Base-by-base conservation (phyloP, 2,329 filamentous ascomycete species). In the Exophiala alcalophila region DNA sequence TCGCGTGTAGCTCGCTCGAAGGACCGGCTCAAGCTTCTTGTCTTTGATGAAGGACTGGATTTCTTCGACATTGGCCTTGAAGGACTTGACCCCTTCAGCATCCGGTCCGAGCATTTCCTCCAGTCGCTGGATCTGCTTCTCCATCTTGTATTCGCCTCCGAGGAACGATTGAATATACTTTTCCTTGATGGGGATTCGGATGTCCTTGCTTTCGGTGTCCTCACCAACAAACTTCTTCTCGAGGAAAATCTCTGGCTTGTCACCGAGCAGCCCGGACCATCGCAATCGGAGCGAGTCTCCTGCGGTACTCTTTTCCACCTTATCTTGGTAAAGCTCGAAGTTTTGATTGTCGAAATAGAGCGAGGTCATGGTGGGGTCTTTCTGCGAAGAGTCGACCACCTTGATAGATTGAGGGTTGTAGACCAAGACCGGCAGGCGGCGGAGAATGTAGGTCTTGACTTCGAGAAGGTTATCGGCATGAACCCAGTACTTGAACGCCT, bases 401-500 rank as follows among this genome's bases (percentile, higher is more conserved):
- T 91, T 94, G 21, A 87, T 81, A 1, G 84, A 78, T 56, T 90
- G 84, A 31, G 92, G 83, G 62, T 92, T 96, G 68, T 96, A 98
- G 15, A 98, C 83, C 11, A 98, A 81, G 20, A 94, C 81, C 1
- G 92, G 92, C 15, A 98, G 76, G 44, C 86, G 86, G 50, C 92
- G 86, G 21, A 97, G 78, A 49, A 98, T 94, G 59, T 88, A 82
- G 4, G 92, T 97, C 75, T 97, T 96, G 63, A 97, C 88, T 69
- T 98, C 92, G 55, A 97, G 80, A 19, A 97, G 73, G 66, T 98
- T 97, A 59, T 98, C 92, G 21, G 81, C 78, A 64, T 98, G 92
- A 4, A 98, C 84, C 92, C 92, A 98, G 71, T 95, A 96, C 67
- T 95, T 96, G 67, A 91, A 81, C 3, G 89, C 88, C 14, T 79